phyloP scores from a whole-genome alignment of 345 rosid species.

The Eucalyptus lansdowneana region DNA sequence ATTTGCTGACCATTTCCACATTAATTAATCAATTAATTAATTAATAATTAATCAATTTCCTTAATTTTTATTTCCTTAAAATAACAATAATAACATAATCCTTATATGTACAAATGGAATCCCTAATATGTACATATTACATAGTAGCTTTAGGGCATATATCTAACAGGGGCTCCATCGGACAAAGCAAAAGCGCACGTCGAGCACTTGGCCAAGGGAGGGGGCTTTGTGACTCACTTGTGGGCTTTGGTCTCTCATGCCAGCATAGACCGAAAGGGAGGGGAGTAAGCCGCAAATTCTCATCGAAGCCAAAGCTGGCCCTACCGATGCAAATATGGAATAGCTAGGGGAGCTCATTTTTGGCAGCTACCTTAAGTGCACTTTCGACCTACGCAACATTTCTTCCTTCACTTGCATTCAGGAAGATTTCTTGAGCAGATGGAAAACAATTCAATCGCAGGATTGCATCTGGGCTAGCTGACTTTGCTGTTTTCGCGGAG shows the following conservation, averaged over 20 bases:
- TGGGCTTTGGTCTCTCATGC: not conserved
- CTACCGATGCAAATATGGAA: not conserved
- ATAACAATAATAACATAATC: too few species aligned
- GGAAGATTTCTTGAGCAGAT: not conserved
- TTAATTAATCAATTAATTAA: too few species aligned
- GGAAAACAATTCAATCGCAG: not conserved
- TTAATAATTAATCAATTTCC: too few species aligned
- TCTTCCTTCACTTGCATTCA: not conserved
- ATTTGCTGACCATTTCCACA: too few species aligned
- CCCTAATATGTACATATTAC: too few species aligned
- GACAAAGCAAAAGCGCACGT: not conserved
- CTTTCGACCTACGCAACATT: not conserved
- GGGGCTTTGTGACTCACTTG: not conserved
- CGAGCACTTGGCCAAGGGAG: not conserved
- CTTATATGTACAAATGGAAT: too few species aligned
- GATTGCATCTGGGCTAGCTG: not conserved
- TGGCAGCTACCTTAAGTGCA: not conserved
- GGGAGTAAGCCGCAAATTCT: too few species aligned
- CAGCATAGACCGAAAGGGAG: not conserved
- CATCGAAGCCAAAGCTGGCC: not conserved
- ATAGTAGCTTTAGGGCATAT: too few species aligned
- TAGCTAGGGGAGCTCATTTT: not conserved
- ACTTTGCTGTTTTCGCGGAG: not conserved
- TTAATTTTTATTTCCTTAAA: too few species aligned
- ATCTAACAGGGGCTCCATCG: not conserved